A percentile compares a stretch with the other conserved stretches of the same genome.
Evolutionary conservation across 108 stramenopile genomes (phyloP).

Genomic region (Nannochloropsis gaditana): DNA sequence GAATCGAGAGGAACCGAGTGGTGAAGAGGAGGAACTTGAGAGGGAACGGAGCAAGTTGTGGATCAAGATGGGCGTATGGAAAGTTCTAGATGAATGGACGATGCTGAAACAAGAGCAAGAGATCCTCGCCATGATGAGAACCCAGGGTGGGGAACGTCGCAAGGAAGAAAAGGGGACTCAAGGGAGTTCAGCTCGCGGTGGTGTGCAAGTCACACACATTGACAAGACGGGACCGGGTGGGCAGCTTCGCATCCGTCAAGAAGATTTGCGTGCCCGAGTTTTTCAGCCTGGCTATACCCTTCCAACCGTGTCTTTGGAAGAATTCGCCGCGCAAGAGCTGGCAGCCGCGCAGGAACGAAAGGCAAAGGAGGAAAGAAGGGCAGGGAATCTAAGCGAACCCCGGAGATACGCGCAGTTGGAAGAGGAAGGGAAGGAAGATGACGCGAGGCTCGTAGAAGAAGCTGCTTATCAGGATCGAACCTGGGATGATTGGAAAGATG

Average conservation of each 20-base stretch:
- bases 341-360: slow-evolving; percentile 66
- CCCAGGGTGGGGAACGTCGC: neutral
- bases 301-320: slow-evolving; percentile 89
- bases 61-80: neutral
- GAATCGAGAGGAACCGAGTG: neutral
- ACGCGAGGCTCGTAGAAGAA: slow-evolving; percentile 69
- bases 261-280: slow-evolving; percentile 70
- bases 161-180: neutral
- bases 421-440: slow-evolving; percentile 81
- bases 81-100: neutral
- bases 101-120: neutral
- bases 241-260: slow-evolving; percentile 54
- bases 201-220: slow-evolving; percentile 48
- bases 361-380: slow-evolving; percentile 54
- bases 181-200: neutral
- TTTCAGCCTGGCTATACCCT: slow-evolving; percentile 87
- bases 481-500: slow-evolving; percentile 95
- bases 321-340: slow-evolving; percentile 78
- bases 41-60: neutral
- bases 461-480: slow-evolving; percentile 74
- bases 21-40: neutral
- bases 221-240: slow-evolving; percentile 34
- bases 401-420: slow-evolving; percentile 78
- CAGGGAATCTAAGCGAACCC: slow-evolving; percentile 50
- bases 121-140: neutral